Conservation (phyloP, 2,329 filamentous ascomycete species). For the Monosporascus sp. region DNA sequence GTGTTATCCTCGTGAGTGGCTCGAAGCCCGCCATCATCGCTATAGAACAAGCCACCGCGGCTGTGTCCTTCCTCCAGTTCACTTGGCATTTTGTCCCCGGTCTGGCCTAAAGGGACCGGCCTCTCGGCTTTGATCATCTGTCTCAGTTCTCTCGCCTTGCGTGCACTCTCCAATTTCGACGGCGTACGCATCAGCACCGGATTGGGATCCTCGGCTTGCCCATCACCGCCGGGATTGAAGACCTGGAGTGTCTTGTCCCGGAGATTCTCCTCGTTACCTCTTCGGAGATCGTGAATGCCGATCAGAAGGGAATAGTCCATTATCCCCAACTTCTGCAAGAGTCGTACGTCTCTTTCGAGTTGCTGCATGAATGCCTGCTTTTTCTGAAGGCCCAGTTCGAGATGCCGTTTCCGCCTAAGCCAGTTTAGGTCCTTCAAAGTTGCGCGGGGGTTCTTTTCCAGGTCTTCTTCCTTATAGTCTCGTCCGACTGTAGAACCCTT, state of each 20-base stretch:
- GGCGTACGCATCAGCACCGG: slow-evolving; percentile 78
- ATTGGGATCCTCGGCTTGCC: slow-evolving; percentile 48
- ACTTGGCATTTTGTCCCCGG: slow-evolving; percentile 80
- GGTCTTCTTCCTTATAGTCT: slow-evolving; percentile 82
- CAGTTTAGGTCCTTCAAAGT: slow-evolving; percentile 97
- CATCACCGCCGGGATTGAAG: slow-evolving; percentile 81
- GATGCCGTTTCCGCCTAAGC: slow-evolving; percentile 76
- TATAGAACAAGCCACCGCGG: slow-evolving; percentile 74
- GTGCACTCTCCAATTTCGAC: slow-evolving; percentile 85
- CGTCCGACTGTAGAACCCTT: slow-evolving; percentile 95
- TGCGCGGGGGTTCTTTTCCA: slow-evolving; percentile 83
- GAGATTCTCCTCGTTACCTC: slow-evolving; percentile 93
- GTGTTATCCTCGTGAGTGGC: slow-evolving; percentile 87
- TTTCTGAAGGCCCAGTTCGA: slow-evolving; percentile 87
- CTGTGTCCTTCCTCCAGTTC: slow-evolving; percentile 73
- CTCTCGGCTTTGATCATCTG: slow-evolving; percentile 91
- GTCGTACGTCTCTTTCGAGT: slow-evolving; percentile 77
- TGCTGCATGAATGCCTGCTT: slow-evolving; percentile 85
- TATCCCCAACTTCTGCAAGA: slow-evolving; percentile 85
- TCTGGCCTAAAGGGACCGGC: slow-evolving; percentile 86
- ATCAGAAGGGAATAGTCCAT: slow-evolving; percentile 98
- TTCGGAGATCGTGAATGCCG: slow-evolving; percentile 84
- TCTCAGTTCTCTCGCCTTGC: slow-evolving; percentile 85
- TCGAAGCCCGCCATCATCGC: slow-evolving; percentile 89
- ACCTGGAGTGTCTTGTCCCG: slow-evolving; percentile 85